These are phyloP conservation scores for Microdochium paspali DNA, from an alignment of 2,329 filamentous ascomycete species.

Conservation along the genomic window DNA sequence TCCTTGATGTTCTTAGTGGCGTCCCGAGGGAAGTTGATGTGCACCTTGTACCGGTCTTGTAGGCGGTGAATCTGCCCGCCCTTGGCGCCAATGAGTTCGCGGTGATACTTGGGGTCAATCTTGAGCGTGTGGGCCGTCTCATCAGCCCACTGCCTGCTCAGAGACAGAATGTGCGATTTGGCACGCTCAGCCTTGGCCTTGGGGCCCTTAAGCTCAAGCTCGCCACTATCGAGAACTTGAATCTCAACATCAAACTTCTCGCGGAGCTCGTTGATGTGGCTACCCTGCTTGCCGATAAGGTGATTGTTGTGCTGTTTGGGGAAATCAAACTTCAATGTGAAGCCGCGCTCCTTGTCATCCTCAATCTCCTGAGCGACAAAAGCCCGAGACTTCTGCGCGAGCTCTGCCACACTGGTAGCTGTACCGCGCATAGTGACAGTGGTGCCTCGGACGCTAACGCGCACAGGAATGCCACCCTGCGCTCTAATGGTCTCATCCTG, in stretches of 20 bases:
- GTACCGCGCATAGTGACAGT: conserved; percentile 71
- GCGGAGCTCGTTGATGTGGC: conserved; percentile 55
- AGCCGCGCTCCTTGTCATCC: conserved; percentile 89
- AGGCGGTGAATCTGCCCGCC: conserved; percentile 85
- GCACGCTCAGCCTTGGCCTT: conserved; percentile 88
- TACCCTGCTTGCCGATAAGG: conserved; percentile 59
- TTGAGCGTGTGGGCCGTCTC: conserved; percentile 82
- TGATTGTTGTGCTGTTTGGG: conserved; percentile 92
- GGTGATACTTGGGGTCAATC: conserved; percentile 88
- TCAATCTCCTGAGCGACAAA: conserved; percentile 84
- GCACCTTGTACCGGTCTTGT: conserved; percentile 85
- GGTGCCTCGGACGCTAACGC: conserved; percentile 49
- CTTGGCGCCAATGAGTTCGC: conserved; percentile 83
- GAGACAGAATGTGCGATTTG: conserved; percentile 68
- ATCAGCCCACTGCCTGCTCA: conserved; percentile 79
- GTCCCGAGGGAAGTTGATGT: conserved; percentile 82
- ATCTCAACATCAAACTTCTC: conserved; percentile 65
- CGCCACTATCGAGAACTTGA: conserved; percentile 86
- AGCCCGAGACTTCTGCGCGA: conserved; percentile 62
- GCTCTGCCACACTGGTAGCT: conserved; percentile 57
- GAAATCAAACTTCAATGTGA: conserved; percentile 81
- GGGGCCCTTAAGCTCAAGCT: conserved; percentile 91
- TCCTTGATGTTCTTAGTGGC: conserved; percentile 57
- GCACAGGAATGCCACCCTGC: conserved; percentile 49
- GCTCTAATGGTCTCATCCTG: conserved; percentile 40